Evolutionary conservation across 1,139 yeast species (phyloP), one percentile per base, ranked within the genome.

Genomic region (Casaregolazyma suthepensis): DNA sequence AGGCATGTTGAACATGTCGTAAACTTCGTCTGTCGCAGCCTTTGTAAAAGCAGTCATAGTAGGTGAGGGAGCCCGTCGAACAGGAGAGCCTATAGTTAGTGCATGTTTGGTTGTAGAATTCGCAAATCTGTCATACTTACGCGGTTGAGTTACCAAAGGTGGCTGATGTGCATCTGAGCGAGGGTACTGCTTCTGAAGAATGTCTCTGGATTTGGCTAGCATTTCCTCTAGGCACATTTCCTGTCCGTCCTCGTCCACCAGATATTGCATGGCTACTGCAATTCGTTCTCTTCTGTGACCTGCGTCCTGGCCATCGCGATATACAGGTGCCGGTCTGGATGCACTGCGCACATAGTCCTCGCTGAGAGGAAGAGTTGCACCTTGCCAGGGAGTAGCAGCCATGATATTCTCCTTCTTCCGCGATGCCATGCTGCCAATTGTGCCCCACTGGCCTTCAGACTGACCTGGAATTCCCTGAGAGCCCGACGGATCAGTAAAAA

Each of bases 41-140:
- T 81, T 82, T 0, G 96, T 85, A 65, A 78, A 84, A 66, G 85
- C 71, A 0, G 96, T 89, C 61, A 87, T 78, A 0, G 96, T 89
- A 0, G 96, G 96, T 0, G 75, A 70, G n/a, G 70, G 66, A 13
- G 65, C 63, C 23, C 66, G 52, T 18, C 63, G 61, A 9, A 54
- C 56, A 1, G 63, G 53, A 22, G 58, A 57, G 3, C 57, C 62
- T 64, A 55, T 3, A 7, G 22, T 22, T 19, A 46, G 17, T 6
- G 22, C 9, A 35, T 35, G 9, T n/a, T 35, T 17, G 7, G 7
- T 35, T 4, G 5, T 35, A 9, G 3, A 35, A 35, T 35, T 35
- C 40, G 9, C 40, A 5, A 13, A 15, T 22, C 23, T 15, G 19
- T 45, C 19, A 29, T 51, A 42, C 50, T 46, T 26, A 51, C 50